These are phyloP conservation scores for Microdochium bolleyi DNA, from an alignment of 2,329 filamentous ascomycete genomes.

Conservation along the genomic window DNA sequence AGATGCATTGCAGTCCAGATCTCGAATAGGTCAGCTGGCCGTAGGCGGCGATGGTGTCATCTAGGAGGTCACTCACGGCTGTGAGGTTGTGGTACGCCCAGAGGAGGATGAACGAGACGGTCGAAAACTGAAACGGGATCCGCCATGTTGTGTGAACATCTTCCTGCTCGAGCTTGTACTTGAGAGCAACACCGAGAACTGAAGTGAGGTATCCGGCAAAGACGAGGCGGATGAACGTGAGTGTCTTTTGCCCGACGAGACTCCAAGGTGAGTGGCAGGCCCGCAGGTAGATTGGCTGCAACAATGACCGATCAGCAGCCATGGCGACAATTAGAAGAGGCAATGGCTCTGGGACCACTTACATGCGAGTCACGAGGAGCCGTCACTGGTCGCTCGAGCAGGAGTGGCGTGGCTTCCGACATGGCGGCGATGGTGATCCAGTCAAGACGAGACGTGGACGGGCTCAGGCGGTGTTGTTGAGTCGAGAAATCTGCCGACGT, in stretches of 20 bases:
- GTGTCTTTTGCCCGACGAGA: slow-evolving; percentile 33
- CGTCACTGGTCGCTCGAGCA: slow-evolving; percentile 9
- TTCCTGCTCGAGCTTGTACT: slow-evolving; percentile 35
- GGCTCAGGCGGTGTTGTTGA: too few species aligned
- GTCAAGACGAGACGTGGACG: not conserved
- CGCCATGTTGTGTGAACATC: slow-evolving; percentile 29
- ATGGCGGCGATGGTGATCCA: slow-evolving; percentile 4
- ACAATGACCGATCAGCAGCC: slow-evolving; percentile 6
- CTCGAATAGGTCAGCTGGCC: slow-evolving; percentile 17
- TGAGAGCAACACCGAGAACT: slow-evolving; percentile 29
- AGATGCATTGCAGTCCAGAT: slow-evolving; percentile 45
- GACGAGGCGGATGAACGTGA: slow-evolving; percentile 33
- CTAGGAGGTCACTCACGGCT: slow-evolving; percentile 30
- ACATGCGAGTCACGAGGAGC: slow-evolving; percentile 13
- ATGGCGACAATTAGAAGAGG: not conserved
- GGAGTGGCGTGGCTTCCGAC: slow-evolving; percentile 18
- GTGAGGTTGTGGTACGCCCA: slow-evolving; percentile 35
- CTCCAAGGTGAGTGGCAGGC: slow-evolving; percentile 44
- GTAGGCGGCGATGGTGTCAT: not conserved
- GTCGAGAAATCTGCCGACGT: too few species aligned
- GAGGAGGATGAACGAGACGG: slow-evolving; percentile 32
- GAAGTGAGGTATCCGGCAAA: slow-evolving; percentile 34
- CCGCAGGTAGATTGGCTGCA: slow-evolving; percentile 41
- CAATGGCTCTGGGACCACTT: slow-evolving; percentile 2
- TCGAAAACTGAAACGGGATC: slow-evolving; percentile 41